Base-by-base conservation (phyloP, 1,284 basidiomycete species). In the Ceratorhiza oryzae-sativae region DNA sequence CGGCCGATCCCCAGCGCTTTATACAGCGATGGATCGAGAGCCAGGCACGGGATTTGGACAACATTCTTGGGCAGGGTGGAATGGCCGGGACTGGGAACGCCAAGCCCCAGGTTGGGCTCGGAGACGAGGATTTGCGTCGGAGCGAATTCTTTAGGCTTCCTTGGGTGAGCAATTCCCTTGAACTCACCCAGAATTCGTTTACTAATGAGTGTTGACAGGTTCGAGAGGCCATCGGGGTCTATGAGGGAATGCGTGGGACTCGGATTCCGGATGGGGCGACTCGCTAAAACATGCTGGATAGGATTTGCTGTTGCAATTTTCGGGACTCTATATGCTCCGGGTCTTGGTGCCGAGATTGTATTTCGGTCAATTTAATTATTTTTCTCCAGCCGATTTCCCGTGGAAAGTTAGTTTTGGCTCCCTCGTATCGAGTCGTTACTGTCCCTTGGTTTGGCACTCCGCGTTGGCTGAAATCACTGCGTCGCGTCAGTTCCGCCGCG, bases 21-120 rank as follows among this genome's bases (percentile, higher is more conserved):
- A 90, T 97, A 71, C 89, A 94, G 76, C 91, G 88, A 2, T 98
- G 93, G 93, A 82, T 98, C 41, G 91, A 91, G 71, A 94, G 92
- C 2, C 97, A 98, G 80, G 92, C 94, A 36, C 86, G 93, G 20
- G 95, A 97, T 80, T 81, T 99, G 48, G 94, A 97, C 80, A 89
- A 87, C 72, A 86, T 97, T 73, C 84, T 98, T n/a, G 93, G 92
- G 8, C 65, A 68, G 55, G 65, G 65, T 20, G 65, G 46, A 93
- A 90, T 79, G 81, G 80, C 75, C 80, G 15, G 75, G 76, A 41
- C 49, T 63, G 45, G 81, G 79, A n/a, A 86, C 95, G 12, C 83
- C 92, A 68, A 68, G 39, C 65, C 65, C 1, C 51, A 42, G 25
- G 27, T 53, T 32, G 41, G 45, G 25, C 53, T 58, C 20, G 41